Evolutionary conservation across 2,329 filamentous ascomycete species (phyloP).

Genomic region (Calonectria montana): DNA sequence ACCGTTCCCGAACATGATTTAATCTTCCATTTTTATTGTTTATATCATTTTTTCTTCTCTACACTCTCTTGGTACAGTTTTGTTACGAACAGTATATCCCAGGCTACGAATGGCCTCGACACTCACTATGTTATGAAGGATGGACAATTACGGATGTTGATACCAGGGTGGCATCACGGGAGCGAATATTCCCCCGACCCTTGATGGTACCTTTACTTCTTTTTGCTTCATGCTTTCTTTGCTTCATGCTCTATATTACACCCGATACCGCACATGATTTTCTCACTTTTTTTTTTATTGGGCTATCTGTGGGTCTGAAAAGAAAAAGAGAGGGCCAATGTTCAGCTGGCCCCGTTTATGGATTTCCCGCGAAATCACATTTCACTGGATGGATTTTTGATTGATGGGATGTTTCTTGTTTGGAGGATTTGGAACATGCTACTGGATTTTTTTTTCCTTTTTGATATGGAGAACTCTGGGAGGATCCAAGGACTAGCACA

Average conservation of each 20-base stretch:
- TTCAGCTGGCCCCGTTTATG: slow-evolving; percentile 9
- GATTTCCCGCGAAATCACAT: slow-evolving; percentile 20
- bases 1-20: slow-evolving; percentile 45
- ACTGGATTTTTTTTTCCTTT: not conserved
- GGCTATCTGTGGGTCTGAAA: slow-evolving; percentile 24
- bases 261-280: slow-evolving; percentile 18
- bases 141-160: slow-evolving; percentile 39
- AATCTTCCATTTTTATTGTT: slow-evolving; percentile 34
- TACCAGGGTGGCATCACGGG: slow-evolving; percentile 37
- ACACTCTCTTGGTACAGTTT: slow-evolving; percentile 32
- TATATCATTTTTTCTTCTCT: slow-evolving; percentile 29
- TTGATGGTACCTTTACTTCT: slow-evolving; percentile 30
- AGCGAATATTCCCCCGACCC: slow-evolving; percentile 21
- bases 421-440: slow-evolving; percentile 14
- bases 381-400: slow-evolving; percentile 10
- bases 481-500: slow-evolving; percentile 8
- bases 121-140: slow-evolving; percentile 43
- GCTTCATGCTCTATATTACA: slow-evolving; percentile 18
- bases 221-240: slow-evolving; percentile 33
- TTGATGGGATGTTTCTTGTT: not conserved
- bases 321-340: slow-evolving; percentile 26
- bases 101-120: slow-evolving; percentile 38
- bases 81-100: slow-evolving; percentile 38
- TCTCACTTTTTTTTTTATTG: slow-evolving; percentile 11
- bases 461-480: slow-evolving; percentile 11